Evolutionary conservation across 73 alveolate genomes (phyloP), one percentile per base, ranked within the genome.

Genomic region (Paramecium caudatum): DNA sequence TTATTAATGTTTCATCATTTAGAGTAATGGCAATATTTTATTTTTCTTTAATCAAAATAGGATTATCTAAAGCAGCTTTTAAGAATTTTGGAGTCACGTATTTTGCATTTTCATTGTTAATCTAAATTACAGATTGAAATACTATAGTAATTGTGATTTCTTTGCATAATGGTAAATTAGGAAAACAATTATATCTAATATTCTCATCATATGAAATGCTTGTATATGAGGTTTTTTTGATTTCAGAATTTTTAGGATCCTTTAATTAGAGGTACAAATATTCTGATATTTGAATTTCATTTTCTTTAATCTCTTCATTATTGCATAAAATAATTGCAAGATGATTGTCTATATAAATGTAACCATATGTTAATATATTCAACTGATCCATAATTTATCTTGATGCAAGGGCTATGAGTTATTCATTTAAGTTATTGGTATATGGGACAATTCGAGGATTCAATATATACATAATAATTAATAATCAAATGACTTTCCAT

Each of bases 111-210:
- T 43, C 46, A 45, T 74, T 74, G 21, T 74, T 27, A 5, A 74
- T 39, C 88, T 74, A 74, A 10, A 10, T 16, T 17, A 0, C 21
- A n/a, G 17, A 65, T 65, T 21, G 1, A 8, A 0, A 16, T 74
- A 74, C 88, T 41, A 45, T 37, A 10, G 43, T 21, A 16, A 74
- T n/a, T 39, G 62, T 36, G n/a, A 74, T 25, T 39, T 74, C 62
- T 43, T 74, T 74, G 21, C 69, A 37, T 17, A 74, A 39, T 4
- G 88, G 88, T 12, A 74, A 7, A 27, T 74, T 39, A 37, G 88
- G 88, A 74, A 74, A 43, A 37, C n/a, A 39, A 45, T 74, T 74
- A 74, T 39, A 74, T 74, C 65, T 23, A 16, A 23, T 21, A 74
- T 74, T 39, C 43, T 74, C 88, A 19, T 74, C 88, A 74, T 74